These are phyloP conservation scores for Myriosclerotinia curreyana DNA, from an alignment of 2,329 filamentous ascomycete species.

Conservation along the genomic window DNA sequence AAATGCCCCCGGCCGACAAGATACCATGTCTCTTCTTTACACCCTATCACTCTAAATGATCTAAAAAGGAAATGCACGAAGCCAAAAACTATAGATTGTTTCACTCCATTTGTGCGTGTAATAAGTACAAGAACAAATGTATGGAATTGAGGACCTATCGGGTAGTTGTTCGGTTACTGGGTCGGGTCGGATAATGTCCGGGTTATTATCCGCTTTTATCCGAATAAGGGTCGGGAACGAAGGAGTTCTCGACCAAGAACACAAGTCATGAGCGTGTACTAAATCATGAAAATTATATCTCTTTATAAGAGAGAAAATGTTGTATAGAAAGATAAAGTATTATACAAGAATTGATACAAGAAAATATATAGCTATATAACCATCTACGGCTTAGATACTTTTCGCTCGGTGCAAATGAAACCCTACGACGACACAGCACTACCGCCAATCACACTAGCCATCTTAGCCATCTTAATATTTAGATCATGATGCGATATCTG, in stretches of 20 bases:
- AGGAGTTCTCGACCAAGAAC: neutral
- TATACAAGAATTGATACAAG: neutral
- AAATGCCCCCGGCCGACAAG: no score
- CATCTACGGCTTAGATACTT: no score
- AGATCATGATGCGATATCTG: constrained; percentile 1
- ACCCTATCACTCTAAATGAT: no score
- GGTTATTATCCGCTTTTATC: neutral
- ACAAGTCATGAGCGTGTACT: neutral
- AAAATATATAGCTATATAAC: neutral
- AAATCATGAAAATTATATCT: no score
- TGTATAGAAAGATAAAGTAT: neutral
- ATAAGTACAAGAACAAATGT: no score
- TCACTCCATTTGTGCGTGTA: neutral
- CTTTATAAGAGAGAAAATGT: no score
- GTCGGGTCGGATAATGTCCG: neutral
- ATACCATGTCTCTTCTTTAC: no score
- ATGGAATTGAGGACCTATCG: neutral
- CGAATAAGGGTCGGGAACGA: neutral
- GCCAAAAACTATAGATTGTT: no score
- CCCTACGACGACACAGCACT: no score
- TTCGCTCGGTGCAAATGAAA: no score
- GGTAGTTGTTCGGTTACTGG: neutral
- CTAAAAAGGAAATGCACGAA: neutral
- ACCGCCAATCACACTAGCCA: neutral
- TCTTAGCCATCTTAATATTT: neutral